Conservation (phyloP, 331 rosid species). For the Pyrus hybrid region DNA sequence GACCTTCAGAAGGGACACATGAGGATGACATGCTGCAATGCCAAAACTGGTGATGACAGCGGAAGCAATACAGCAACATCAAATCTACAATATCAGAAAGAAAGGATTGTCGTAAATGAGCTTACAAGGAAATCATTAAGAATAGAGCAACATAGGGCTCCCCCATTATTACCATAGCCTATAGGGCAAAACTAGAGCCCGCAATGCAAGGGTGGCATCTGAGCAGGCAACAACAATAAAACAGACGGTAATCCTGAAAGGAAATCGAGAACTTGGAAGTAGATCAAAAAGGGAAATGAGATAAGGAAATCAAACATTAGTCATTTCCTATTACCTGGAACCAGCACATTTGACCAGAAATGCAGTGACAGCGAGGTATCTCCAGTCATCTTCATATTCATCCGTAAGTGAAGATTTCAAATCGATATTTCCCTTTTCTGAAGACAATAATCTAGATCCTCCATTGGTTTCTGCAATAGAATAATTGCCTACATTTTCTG, state of each 20-base stretch:
- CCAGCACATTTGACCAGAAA: conserved; percentile 72
- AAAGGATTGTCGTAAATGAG: background rate
- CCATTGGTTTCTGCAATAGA: conserved; percentile 22
- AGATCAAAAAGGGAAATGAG: conserved; percentile 4
- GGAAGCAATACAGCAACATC: conserved; percentile 75
- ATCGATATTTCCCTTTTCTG: conserved; percentile 30
- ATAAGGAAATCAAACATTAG: conserved; percentile 8
- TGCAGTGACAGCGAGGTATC: conserved; percentile 92
- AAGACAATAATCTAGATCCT: conserved; percentile 19
- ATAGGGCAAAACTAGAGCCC: conserved; percentile 74
- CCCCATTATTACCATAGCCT: conserved; percentile 58
- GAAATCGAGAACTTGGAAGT: background rate
- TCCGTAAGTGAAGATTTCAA: conserved; percentile 26
- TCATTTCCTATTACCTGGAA: conserved; percentile 52
- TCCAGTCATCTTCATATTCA: conserved; percentile 86
- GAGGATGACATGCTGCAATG: conserved; percentile 67
- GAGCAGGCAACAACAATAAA: conserved; percentile 86
- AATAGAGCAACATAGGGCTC: conserved; percentile 10
- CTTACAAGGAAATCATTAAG: background rate
- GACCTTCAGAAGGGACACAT: conserved; percentile 45
- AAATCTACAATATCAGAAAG: conserved; percentile 48
- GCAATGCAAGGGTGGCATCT: conserved; percentile 75
- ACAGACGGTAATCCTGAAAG: conserved; percentile 80
- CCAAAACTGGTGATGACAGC: conserved; percentile 70
- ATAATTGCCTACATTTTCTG: conserved; percentile 6